Conservation (phyloP, 306 rosid genomes). For the Cicer pinnatifidum region DNA sequence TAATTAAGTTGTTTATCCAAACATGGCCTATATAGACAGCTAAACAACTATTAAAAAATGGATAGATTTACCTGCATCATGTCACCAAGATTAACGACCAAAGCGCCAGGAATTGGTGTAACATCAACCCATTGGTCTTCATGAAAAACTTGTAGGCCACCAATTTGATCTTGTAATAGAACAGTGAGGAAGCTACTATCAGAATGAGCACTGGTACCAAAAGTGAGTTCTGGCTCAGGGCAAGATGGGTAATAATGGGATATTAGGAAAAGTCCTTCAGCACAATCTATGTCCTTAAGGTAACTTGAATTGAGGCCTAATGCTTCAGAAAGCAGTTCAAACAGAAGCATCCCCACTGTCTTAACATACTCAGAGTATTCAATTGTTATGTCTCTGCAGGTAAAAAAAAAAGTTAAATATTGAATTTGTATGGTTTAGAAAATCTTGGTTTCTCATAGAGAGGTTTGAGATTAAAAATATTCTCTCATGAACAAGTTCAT, state of each 20-base stretch:
- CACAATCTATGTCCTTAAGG: conserved; percentile 38
- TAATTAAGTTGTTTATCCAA: no score
- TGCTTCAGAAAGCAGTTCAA: conserved; percentile 41
- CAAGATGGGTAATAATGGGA: conserved; percentile 37
- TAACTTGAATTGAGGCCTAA: conserved; percentile 36
- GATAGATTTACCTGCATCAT: conserved; percentile 9
- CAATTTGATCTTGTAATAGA: conserved; percentile 37
- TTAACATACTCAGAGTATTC: conserved; percentile 9
- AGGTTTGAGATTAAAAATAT: no score
- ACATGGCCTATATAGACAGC: no score
- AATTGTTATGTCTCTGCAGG: conserved; percentile 32
- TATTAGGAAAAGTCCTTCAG: conserved; percentile 31
- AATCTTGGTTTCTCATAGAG: no score
- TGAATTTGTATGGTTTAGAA: no score
- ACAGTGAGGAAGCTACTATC: conserved; percentile 37
- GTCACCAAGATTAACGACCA: conserved; percentile 30
- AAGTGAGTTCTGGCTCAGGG: conserved; percentile 29
- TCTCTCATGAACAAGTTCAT: no score
- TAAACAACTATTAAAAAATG: no score
- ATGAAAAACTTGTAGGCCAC: conserved; percentile 38
- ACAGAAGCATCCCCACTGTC: background rate
- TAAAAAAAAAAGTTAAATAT: background rate
- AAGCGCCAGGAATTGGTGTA: conserved; percentile 21
- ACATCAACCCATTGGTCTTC: conserved; percentile 37
- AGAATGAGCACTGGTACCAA: conserved; percentile 17